These are phyloP conservation scores for Ananas comosus DNA, from an alignment of 176 grass and related monocot species.

Conservation along the genomic window DNA sequence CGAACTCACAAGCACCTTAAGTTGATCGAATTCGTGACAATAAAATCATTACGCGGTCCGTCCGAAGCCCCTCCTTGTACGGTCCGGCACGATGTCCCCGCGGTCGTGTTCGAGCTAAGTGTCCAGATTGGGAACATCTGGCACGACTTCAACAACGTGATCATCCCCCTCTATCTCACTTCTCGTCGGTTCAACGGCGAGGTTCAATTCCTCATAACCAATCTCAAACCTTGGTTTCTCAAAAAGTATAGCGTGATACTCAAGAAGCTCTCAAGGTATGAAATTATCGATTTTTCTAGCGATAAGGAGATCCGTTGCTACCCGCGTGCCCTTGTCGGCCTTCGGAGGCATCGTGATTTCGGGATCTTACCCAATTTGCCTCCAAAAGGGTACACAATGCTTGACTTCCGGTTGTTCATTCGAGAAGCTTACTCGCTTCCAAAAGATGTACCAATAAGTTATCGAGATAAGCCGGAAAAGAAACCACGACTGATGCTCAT, in stretches of 20 bases:
- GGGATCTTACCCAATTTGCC: slow-evolving; percentile 43
- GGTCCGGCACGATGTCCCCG: slow-evolving; percentile 28
- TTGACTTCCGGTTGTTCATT: slow-evolving; percentile 53
- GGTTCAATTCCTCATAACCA: slow-evolving; percentile 58
- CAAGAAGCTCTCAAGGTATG: slow-evolving; percentile 34
- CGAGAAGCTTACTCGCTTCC: slow-evolving; percentile 38
- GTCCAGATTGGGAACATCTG: slow-evolving; percentile 53
- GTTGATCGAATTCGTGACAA: slow-evolving; percentile 20
- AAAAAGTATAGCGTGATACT: slow-evolving; percentile 51
- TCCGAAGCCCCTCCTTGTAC: slow-evolving; percentile 38
- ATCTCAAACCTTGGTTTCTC: slow-evolving; percentile 45
- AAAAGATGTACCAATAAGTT: not conserved
- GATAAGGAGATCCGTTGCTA: slow-evolving; percentile 45
- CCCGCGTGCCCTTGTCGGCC: slow-evolving; percentile 45
- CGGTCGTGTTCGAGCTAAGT: slow-evolving; percentile 51
- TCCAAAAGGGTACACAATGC: slow-evolving; percentile 37
- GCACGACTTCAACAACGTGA: slow-evolving; percentile 68
- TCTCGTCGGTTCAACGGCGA: slow-evolving; percentile 39
- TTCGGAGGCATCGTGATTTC: slow-evolving; percentile 52
- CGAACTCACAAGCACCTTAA: slow-evolving; percentile 49
- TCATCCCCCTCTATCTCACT: slow-evolving; percentile 53
- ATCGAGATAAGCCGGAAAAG: not conserved
- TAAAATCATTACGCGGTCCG: slow-evolving; percentile 30
- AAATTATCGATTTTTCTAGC: slow-evolving; percentile 41
- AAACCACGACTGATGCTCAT: slow-evolving; percentile 48